Conservation (phyloP, 1,284 basidiomycete species). For the Schizophyllum commune region DNA sequence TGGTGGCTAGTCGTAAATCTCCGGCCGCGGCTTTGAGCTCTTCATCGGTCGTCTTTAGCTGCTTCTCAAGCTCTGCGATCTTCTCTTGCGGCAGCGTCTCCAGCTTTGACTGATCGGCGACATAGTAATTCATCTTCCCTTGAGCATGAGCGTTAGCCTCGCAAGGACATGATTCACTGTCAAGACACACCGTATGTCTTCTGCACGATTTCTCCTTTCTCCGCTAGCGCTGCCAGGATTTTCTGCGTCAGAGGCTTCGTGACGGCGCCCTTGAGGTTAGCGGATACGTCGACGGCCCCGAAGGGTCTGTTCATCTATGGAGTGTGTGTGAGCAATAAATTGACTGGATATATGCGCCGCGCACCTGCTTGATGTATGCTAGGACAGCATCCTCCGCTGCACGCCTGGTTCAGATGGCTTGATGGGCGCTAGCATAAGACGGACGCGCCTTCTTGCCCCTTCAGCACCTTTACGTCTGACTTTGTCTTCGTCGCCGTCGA, state of each 20-base stretch:
- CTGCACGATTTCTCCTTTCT: conserved; percentile 67
- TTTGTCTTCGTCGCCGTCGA: conserved; percentile 42
- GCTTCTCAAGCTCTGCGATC: conserved; percentile 46
- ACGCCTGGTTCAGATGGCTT: background rate
- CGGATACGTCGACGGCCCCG: conserved; percentile 79
- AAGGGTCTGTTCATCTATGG: conserved; percentile 67
- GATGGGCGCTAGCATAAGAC: background rate
- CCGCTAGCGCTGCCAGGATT: conserved; percentile 68
- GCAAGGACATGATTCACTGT: conserved; percentile 2
- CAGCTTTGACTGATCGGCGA: conserved; percentile 64
- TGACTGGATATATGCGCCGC: conserved; percentile 3
- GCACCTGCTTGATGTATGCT: conserved; percentile 65
- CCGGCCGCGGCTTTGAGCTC: conserved; percentile 33
- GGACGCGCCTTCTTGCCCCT: conserved; percentile 50
- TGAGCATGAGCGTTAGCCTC: conserved; percentile 8
- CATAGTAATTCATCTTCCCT: conserved; percentile 83
- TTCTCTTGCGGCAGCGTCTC: conserved; percentile 52
- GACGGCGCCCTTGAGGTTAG: conserved; percentile 81
- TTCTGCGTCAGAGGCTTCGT: conserved; percentile 79
- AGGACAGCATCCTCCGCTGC: conserved; percentile 62
- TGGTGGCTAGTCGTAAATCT: background rate
- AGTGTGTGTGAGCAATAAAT: background rate
- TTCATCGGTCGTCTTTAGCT: conserved; percentile 44
- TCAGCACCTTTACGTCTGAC: conserved; percentile 45
- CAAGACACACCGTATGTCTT: conserved; percentile 66